Conservation (phyloP, 2,329 filamentous ascomycete species). For the Epichloe glyceriae region DNA sequence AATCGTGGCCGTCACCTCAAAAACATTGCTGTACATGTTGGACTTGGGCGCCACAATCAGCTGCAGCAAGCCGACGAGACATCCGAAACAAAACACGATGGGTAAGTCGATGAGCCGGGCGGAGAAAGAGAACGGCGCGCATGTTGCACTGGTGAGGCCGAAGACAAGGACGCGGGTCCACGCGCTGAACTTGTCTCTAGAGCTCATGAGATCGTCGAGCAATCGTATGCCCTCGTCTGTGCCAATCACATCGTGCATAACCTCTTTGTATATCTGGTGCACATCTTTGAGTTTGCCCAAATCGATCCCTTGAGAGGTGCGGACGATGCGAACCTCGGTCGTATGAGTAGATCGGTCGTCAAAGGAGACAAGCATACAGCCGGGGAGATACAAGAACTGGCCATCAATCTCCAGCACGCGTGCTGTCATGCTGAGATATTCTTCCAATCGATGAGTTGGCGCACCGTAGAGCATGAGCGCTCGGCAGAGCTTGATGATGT, state of each 20-base stretch:
- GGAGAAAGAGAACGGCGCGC: constrained; percentile 64
- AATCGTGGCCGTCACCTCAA: constrained; percentile 49
- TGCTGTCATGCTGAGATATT: constrained; percentile 78
- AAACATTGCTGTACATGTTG: constrained; percentile 53
- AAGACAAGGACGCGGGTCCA: constrained; percentile 49
- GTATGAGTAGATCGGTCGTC: constrained; percentile 56
- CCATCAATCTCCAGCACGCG: constrained; percentile 74
- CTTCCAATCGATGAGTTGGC: constrained; percentile 78
- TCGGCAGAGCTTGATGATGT: constrained; percentile 70
- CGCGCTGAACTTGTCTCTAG: constrained; percentile 39
- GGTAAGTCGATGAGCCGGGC: constrained; percentile 61
- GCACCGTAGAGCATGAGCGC: constrained; percentile 81
- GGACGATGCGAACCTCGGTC: constrained; percentile 52
- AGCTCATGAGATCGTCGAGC: constrained; percentile 41
- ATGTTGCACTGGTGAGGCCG: constrained; percentile 57
- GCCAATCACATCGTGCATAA: constrained; percentile 45
- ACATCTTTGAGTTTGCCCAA: constrained; percentile 48
- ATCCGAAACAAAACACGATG: constrained; percentile 57
- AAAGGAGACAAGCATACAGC: constrained; percentile 88
- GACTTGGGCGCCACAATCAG: constrained; percentile 57
- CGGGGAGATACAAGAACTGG: constrained; percentile 79
- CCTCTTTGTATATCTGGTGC: constrained; percentile 51
- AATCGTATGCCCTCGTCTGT: constrained; percentile 43
- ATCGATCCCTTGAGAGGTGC: constrained; percentile 43
- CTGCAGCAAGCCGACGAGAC: constrained; percentile 56